These are phyloP conservation scores for Aureobasidium sp. DNA, from an alignment of 2,329 filamentous ascomycete species.

Conservation along the genomic window DNA sequence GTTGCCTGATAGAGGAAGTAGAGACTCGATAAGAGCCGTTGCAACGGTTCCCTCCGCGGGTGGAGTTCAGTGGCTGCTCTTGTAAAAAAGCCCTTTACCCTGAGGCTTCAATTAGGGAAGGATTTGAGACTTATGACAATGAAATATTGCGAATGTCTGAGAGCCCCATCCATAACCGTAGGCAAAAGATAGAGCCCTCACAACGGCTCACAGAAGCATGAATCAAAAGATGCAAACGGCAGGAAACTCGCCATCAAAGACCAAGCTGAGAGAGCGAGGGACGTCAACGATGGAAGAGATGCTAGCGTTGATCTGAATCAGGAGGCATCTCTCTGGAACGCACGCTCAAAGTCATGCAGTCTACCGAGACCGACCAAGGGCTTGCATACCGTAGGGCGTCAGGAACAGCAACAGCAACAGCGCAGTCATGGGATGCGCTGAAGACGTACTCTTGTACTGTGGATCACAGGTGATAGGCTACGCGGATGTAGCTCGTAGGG, in stretches of 20 bases:
- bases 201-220: neutral
- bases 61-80: neutral
- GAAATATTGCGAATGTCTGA: slow-evolving; percentile 11
- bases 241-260: neutral
- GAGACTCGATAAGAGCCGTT: slow-evolving; percentile 1
- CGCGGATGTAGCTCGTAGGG: neutral
- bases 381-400: neutral
- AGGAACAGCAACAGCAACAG: neutral
- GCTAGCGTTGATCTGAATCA: neutral
- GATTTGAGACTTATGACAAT: slow-evolving; percentile 10
- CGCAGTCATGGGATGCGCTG: neutral
- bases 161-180: neutral
- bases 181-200: neutral
- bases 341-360: neutral
- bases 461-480: neutral
- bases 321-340: neutral
- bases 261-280: neutral
- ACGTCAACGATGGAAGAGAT: neutral
- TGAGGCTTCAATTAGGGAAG: neutral
- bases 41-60: neutral
- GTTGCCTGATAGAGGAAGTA: neutral
- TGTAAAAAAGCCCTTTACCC: neutral
- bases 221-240: neutral
- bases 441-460: neutral
- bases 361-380: neutral